Evolutionary conservation across 2,329 filamentous ascomycete species (phyloP).

Genomic region (Penicillium fuscoglaucum): DNA sequence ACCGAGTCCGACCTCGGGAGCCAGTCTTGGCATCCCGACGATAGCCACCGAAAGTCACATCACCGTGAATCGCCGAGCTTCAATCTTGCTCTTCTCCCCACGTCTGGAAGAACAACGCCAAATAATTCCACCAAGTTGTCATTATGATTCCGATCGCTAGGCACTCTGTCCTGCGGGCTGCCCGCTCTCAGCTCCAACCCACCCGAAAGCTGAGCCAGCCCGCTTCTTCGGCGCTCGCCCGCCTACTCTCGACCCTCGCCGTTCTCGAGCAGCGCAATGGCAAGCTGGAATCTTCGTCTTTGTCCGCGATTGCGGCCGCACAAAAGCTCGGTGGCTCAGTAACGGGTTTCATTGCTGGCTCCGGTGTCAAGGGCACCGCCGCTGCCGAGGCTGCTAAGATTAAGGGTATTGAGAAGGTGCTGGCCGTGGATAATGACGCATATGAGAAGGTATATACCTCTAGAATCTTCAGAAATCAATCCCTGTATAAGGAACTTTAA

Average conservation of each 20-base stretch:
- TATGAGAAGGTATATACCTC: constrained; percentile 76
- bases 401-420: constrained; percentile 85
- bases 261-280: constrained; percentile 91
- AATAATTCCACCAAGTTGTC: constrained; percentile 7
- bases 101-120: constrained; percentile 14
- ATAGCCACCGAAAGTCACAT: constrained; percentile 34
- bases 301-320: constrained; percentile 83
- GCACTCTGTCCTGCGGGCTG: constrained; percentile 44
- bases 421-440: constrained; percentile 81
- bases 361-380: constrained; percentile 66
- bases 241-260: constrained; percentile 82
- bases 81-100: constrained; percentile 19
- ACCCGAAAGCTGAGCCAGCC: constrained; percentile 44
- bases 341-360: constrained; percentile 84
- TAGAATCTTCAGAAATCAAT: background rate
- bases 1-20: constrained; percentile 40
- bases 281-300: constrained; percentile 76
- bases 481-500: background rate
- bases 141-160: constrained; percentile 39
- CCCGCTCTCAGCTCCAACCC: constrained; percentile 49
- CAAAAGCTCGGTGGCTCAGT: constrained; percentile 81
- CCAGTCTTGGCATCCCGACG: constrained; percentile 38
- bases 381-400: constrained; percentile 87
- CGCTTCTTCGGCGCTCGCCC: constrained; percentile 59
- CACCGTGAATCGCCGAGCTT: constrained; percentile 29